Percentiles rank a stretch among this genome's conserved stretches.
phyloP scores from a whole-genome alignment of 345 rosid genomes.

The Dimocarpus longan region DNA sequence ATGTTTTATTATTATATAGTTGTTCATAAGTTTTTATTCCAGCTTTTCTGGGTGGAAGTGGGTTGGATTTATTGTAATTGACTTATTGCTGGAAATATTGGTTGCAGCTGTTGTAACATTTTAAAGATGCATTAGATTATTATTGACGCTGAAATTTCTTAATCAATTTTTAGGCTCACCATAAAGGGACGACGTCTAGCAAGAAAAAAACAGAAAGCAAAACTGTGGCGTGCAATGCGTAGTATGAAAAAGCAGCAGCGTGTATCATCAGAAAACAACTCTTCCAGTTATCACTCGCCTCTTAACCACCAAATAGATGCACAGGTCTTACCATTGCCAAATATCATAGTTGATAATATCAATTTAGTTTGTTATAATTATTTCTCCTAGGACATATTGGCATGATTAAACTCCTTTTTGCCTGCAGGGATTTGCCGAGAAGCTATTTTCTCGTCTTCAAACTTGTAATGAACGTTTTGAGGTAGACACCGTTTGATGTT shows the following conservation, averaged over 20 bases:
- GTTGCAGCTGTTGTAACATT: neutral
- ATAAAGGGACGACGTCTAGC: conserved; percentile 82
- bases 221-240: conserved; percentile 73
- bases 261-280: conserved; percentile 49
- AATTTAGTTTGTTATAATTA: neutral
- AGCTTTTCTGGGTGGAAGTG: neutral
- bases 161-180: conserved; percentile 56
- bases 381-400: neutral
- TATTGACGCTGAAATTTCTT: conserved; percentile 5
- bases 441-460: conserved; percentile 82
- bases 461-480: conserved; percentile 85
- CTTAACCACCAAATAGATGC: conserved; percentile 83
- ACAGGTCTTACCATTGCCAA: conserved; percentile 53
- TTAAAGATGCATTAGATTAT: conserved; percentile 6
- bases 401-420: conserved; percentile 13
- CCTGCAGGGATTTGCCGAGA: conserved; percentile 85
- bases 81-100: neutral
- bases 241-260: conserved; percentile 87
- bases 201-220: conserved; percentile 98
- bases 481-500: conserved; percentile 43
- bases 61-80: neutral
- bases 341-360: neutral
- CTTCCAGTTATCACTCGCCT: conserved; percentile 69
- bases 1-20: neutral
- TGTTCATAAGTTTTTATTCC: neutral